Conservation (phyloP, 2,329 filamentous ascomycete species). For the Microdochium trichocladiopsis region DNA sequence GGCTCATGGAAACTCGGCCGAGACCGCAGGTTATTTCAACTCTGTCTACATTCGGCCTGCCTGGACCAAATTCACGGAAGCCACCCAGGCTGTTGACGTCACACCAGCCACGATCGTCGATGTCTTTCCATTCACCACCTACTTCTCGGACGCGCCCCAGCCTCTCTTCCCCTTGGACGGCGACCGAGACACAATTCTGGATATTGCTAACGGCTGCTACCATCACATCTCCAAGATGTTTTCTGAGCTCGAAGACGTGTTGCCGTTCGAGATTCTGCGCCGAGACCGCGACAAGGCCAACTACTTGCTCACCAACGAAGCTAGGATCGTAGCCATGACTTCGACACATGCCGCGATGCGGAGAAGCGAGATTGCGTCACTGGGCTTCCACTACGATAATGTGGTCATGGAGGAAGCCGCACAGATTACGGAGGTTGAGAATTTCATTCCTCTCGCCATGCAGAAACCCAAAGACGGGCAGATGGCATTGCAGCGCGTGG, state of each 20-base stretch:
- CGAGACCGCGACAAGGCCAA: slow-evolving; percentile 89
- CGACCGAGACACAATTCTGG: slow-evolving; percentile 60
- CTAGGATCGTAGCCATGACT: slow-evolving; percentile 98
- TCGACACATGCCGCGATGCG: slow-evolving; percentile 96
- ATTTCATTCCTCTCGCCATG: slow-evolving; percentile 90
- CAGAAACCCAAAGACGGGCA: slow-evolving; percentile 72
- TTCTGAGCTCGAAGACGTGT: slow-evolving; percentile 82
- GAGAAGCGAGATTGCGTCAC: slow-evolving; percentile 76
- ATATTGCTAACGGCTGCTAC: slow-evolving; percentile 79
- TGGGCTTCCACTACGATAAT: slow-evolving; percentile 98
- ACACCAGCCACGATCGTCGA: slow-evolving; percentile 56
- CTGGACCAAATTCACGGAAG: slow-evolving; percentile 79
- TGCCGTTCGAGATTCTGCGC: slow-evolving; percentile 90
- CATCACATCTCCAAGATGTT: slow-evolving; percentile 87
- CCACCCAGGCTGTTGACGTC: slow-evolving; percentile 46
- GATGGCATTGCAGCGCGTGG: slow-evolving; percentile 74
- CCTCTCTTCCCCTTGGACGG: slow-evolving; percentile 68
- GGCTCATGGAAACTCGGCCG: slow-evolving; percentile 91
- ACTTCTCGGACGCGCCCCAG: slow-evolving; percentile 82
- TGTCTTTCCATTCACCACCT: slow-evolving; percentile 80
- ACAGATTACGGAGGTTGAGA: slow-evolving; percentile 95
- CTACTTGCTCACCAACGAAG: slow-evolving; percentile 90
- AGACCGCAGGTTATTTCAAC: slow-evolving; percentile 96
- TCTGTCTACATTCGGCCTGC: slow-evolving; percentile 82
- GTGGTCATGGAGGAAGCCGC: slow-evolving; percentile 98